These are phyloP conservation scores for Oxyria digyna DNA, from an alignment of 148 eudicot genomes.

Conservation along the genomic window DNA sequence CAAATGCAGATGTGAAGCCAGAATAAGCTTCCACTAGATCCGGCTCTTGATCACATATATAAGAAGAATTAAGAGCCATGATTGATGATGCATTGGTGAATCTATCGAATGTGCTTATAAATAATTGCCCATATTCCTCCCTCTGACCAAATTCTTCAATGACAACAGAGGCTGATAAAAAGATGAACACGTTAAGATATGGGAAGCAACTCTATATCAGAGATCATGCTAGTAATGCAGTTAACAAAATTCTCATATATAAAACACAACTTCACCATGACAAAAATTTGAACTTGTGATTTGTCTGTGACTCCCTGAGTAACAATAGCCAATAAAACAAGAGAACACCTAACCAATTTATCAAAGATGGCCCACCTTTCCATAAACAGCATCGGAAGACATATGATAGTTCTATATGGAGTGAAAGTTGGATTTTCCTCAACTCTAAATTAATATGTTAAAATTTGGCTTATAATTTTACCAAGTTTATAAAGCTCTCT, in stretches of 20 bases:
- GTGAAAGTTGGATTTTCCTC: background rate
- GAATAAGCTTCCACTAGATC: conserved; percentile 92
- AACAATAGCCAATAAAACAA: background rate
- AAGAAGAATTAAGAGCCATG: conserved; percentile 80
- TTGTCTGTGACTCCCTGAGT: background rate
- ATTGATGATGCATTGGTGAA: conserved; percentile 78
- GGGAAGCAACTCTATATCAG: background rate
- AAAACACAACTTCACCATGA: background rate
- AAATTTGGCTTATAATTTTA: too few relatives aligned
- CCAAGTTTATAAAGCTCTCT: background rate
- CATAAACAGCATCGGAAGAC: background rate
- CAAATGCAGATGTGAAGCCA: conserved; percentile 63
- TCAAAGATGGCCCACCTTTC: background rate
- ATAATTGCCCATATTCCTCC: conserved; percentile 78
- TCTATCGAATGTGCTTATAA: conserved; percentile 74
- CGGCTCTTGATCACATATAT: conserved; percentile 98
- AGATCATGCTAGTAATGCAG: background rate
- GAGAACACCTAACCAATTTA: background rate
- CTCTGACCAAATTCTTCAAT: conserved; percentile 79
- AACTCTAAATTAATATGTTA: background rate
- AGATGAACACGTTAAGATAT: background rate
- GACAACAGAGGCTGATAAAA: conserved; percentile 60
- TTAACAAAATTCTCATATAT: background rate
- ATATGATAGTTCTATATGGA: background rate
- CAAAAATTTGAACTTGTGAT: background rate